These are phyloP conservation scores for Cyclocybe cylindracea DNA, from an alignment of 768 basidiomycete species.

Conservation along the genomic window DNA sequence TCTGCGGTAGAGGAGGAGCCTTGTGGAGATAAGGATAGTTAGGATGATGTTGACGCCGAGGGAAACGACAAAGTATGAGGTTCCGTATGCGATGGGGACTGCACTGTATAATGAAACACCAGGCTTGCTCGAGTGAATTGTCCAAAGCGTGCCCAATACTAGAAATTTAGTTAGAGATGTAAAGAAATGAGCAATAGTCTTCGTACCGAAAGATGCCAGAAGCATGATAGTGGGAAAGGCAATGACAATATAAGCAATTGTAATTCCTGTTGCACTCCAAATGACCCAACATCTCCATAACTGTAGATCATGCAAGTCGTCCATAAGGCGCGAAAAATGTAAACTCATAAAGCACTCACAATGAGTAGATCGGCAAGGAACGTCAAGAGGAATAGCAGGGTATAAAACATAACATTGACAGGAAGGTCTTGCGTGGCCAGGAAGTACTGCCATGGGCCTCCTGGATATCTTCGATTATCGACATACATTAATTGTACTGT, in stretches of 20 bases:
- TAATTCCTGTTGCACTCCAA: slow-evolving; percentile 33
- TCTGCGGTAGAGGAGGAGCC: slow-evolving; percentile 32
- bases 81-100: slow-evolving; percentile 32
- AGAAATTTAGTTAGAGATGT: not conserved
- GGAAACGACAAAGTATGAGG: slow-evolving; percentile 36
- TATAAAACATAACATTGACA: slow-evolving; percentile 40
- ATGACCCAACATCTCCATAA: slow-evolving; percentile 49
- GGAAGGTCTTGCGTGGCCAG: slow-evolving; percentile 36
- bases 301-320: slow-evolving; percentile 13
- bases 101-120: slow-evolving; percentile 36
- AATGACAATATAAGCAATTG: slow-evolving; percentile 28
- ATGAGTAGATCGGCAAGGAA: slow-evolving; percentile 42
- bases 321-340: not conserved
- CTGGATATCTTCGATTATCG: slow-evolving; percentile 38
- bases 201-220: slow-evolving; percentile 38
- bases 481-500: slow-evolving; percentile 38
- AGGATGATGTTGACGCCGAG: slow-evolving; percentile 39
- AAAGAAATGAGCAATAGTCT: not conserved
- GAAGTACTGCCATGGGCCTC: slow-evolving; percentile 44
- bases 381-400: slow-evolving; percentile 39
- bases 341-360: slow-evolving; percentile 22
- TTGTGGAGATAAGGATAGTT: slow-evolving; percentile 33
- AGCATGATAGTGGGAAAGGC: slow-evolving; percentile 34
- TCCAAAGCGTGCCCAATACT: slow-evolving; percentile 40
- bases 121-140: slow-evolving; percentile 38